Conservation (phyloP, 2,329 filamentous ascomycete genomes). For the Geosmithia putterillii region DNA sequence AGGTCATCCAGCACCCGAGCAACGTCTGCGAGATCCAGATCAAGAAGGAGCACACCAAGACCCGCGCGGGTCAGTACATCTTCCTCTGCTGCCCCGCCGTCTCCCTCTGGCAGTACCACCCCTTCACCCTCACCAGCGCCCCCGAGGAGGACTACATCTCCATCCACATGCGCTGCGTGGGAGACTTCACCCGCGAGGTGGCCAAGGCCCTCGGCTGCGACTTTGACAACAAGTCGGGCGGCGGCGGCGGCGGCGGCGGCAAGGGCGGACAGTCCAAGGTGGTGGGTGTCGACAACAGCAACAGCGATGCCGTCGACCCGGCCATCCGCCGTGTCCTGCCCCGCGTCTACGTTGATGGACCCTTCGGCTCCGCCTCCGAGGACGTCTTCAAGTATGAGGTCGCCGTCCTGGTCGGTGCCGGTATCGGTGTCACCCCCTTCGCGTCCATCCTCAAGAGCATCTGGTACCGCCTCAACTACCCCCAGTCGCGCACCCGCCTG, state of each 20-base stretch:
- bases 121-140: slow-evolving; percentile 75
- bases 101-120: slow-evolving; percentile 81
- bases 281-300: slow-evolving; percentile 51
- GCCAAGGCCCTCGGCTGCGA: slow-evolving; percentile 65
- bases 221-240: slow-evolving; percentile 36
- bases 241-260: no score
- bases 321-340: slow-evolving; percentile 63
- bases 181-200: slow-evolving; percentile 65
- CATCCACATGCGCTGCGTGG: slow-evolving; percentile 72
- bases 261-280: no score
- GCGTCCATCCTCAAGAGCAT: slow-evolving; percentile 82
- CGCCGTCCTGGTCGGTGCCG: slow-evolving; percentile 66
- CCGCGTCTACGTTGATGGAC: slow-evolving; percentile 71
- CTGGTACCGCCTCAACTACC: slow-evolving; percentile 89
- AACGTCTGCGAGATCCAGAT: slow-evolving; percentile 87
- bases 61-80: slow-evolving; percentile 74
- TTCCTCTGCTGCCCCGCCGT: slow-evolving; percentile 81
- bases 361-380: slow-evolving; percentile 76
- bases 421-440: slow-evolving; percentile 79
- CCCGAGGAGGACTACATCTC: slow-evolving; percentile 87
- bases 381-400: slow-evolving; percentile 86
- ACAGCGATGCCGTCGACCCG: slow-evolving; percentile 41
- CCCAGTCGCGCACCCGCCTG: slow-evolving; percentile 64
- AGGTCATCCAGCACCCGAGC: slow-evolving; percentile 81
- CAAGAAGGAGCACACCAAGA: slow-evolving; percentile 80